Base-by-base conservation (phyloP, 2,329 filamentous ascomycete genomes). In the Fusarium beomiforme region DNA sequence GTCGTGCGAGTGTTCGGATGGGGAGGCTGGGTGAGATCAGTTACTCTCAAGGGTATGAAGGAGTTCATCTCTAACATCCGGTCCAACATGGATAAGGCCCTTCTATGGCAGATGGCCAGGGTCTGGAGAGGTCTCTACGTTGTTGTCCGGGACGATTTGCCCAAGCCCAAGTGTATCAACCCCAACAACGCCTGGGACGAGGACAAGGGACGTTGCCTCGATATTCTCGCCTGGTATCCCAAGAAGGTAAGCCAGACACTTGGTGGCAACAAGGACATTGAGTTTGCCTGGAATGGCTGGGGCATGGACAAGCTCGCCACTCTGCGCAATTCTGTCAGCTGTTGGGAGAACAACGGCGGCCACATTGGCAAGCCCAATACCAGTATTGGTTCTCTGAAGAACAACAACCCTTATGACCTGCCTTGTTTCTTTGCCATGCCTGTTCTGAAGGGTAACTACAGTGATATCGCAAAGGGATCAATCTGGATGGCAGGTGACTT, bases 111-210 rank as follows among this genome's bases (percentile, higher is more conserved):
- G 24, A 64, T 64, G 61, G 61, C 46, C 1, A 34, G 61, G 36
- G 12, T 8, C 14, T 59, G 29, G 53, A 54, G 26, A 16, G 55
- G 47, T 5, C 42, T 54, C 5, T 64, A 59, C 21, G 55, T 21
- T n/a, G 47, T 64, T 10, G 42, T 64, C 13, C 55, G 61, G 16
- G 61, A 59, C 10, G 61, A 64, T 23, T 29, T 64, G 29, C 39
- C 61, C 19, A 7, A 33, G 24, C 19, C 21, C 17, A 64, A 54
- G 34, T 64, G 61, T 9, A 64, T 12, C 3, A 53, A 59, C 47
- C 61, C n/a, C 26, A 64, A 64, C 34, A 64, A 64, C 19, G 41
- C 47, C 6, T 64, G 61, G 61, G 41, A 64, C 3, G 47, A 17
- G 5, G 19, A 33, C 3, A 53, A 36, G 33, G 26, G 26, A 17